These are phyloP conservation scores for Fusarium floridanum DNA, from an alignment of 2,329 filamentous ascomycete genomes.

Conservation along the genomic window DNA sequence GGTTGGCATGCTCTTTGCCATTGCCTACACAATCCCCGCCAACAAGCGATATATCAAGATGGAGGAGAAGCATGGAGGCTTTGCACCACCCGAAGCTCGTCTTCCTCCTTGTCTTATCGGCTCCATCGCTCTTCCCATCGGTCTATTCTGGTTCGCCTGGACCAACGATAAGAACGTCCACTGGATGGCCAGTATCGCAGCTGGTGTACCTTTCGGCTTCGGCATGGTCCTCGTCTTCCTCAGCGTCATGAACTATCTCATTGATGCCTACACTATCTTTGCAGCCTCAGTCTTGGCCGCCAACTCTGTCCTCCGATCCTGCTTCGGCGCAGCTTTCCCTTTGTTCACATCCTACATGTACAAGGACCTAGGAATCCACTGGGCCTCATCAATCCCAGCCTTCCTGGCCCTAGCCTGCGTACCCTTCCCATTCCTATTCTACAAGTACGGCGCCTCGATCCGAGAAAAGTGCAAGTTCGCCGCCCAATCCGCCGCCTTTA, in stretches of 20 bases:
- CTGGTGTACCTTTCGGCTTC: conserved; percentile 61
- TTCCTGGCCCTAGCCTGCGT: conserved; percentile 38
- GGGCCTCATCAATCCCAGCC: conserved; percentile 35
- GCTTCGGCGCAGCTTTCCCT: conserved; percentile 38
- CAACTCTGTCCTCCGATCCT: conserved; percentile 36
- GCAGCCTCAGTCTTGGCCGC: conserved; percentile 36
- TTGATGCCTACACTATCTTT: conserved; percentile 41
- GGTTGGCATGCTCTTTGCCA: conserved; percentile 36
- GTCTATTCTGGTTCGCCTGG: conserved; percentile 73
- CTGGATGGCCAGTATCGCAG: conserved; percentile 61
- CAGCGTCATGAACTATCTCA: conserved; percentile 41
- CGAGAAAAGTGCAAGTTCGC: conserved; percentile 41
- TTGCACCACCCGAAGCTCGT: conserved; percentile 34
- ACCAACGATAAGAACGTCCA: conserved; percentile 65
- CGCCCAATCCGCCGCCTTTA: conserved; percentile 37
- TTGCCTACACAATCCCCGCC: conserved; percentile 33
- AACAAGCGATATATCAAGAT: conserved; percentile 38
- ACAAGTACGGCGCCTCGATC: conserved; percentile 37
- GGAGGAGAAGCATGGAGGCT: conserved; percentile 33
- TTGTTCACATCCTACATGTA: conserved; percentile 39
- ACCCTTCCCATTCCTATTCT: conserved; percentile 41
- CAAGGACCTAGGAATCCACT: conserved; percentile 34
- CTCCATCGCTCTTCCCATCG: conserved; percentile 27
- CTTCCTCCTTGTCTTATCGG: conserved; percentile 32
- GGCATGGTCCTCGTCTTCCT: conserved; percentile 62